Conservation (phyloP, 352 stramenopile species). For the Globisporangium acanthophoron region DNA sequence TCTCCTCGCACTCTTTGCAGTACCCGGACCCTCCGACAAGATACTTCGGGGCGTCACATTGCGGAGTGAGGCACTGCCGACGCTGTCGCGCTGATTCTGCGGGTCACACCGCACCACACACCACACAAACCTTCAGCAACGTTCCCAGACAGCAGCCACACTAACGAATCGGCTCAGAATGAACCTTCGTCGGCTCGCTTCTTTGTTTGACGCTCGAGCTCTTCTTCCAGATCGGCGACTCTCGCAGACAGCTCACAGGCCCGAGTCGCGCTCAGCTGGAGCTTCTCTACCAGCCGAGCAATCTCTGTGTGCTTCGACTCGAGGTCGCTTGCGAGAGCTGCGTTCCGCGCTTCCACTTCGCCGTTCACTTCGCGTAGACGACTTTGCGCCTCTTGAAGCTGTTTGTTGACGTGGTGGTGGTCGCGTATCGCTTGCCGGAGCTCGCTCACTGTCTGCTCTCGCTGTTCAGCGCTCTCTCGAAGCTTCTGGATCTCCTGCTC, state of each 20-base stretch:
- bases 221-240: conserved; percentile 36
- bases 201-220: conserved; percentile 30
- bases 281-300: conserved; percentile 15
- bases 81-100: conserved; percentile 42
- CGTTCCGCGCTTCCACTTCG: neutral
- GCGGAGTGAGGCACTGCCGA: conserved; percentile 52
- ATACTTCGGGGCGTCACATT: conserved; percentile 63
- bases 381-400: conserved; percentile 13
- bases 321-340: conserved; percentile 3
- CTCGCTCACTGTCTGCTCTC: neutral
- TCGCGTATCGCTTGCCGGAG: conserved; percentile 11
- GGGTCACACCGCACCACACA: neutral
- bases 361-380: conserved; percentile 5
- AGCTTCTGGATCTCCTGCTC: conserved; percentile 39
- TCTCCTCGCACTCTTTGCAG: conserved; percentile 58
- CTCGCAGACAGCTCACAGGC: conserved; percentile 25
- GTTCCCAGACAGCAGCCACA: neutral
- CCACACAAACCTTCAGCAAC: too few relatives aligned
- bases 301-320: conserved; percentile 9
- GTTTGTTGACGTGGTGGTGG: conserved; percentile 3
- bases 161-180: neutral
- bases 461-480: neutral
- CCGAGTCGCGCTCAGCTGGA: conserved; percentile 13
- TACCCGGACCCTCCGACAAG: conserved; percentile 54
- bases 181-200: conserved; percentile 33